Base-by-base conservation (phyloP, 1,139 yeast species). In the Protomyces macrosporus region DNA sequence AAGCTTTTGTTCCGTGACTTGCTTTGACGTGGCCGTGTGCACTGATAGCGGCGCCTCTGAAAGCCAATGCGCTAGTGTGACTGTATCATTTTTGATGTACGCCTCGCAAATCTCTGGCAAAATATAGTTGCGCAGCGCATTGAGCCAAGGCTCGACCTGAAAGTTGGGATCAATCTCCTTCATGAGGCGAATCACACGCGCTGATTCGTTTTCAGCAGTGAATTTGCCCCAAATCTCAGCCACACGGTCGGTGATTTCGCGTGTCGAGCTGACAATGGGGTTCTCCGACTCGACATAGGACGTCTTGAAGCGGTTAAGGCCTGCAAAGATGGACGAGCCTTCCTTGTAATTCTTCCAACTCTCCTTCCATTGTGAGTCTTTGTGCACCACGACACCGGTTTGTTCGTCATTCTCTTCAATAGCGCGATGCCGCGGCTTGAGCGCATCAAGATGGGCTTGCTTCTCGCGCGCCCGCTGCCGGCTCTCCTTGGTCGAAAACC, bases 21-120 rank as follows among this genome's bases (percentile, higher is more conserved):
- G 96, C 76, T 95, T 95, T 74, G 93, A 90, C 75, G 88, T 90
- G 50, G 97, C 96, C 70, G 88, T 84, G 84, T 96, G 90, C 64
- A 95, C 96, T 74, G 93, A 91, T 78, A 79, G 90, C 45, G 98
- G 98, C 39, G 98, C 98, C 77, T 95, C 98, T 63, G 96, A 87
- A 67, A 95, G 83, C 99, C 99, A 95, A 70, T 80, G 79, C 75
- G 91, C 88, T 73, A 95, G 81, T 34, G 86, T 86, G 62, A 81
- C 82, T 68, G 85, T 91, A 71, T 95, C 98, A 69, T 97, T 97
- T 72, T 88, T 88, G 69, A 90, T 90, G 77, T 90, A 91, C 3
- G 98, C 97, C 74, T 95, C 99, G 72, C 95, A 80, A 53, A 95
- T 84, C 76, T 95, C 99, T 7, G 99, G 98, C 57, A 95, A 85